Evolutionary conservation across 192 early-diverging fungal genomes (phyloP), one percentile per base, ranked within the genome.

Genomic region (Linnemannia hyalina): DNA sequence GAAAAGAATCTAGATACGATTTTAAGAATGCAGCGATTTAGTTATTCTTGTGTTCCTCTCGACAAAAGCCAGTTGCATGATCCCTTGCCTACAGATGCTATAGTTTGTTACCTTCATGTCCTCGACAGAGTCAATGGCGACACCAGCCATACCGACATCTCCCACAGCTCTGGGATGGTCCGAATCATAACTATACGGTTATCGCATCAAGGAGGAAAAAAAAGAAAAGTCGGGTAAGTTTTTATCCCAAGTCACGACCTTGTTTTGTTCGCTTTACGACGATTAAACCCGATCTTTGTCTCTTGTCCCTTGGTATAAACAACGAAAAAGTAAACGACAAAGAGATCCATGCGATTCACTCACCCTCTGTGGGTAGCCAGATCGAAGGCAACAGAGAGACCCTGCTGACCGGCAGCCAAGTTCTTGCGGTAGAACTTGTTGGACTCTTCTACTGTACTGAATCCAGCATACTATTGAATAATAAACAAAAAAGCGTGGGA

Each of bases 111-210:
- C 89, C 86, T 97, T 97, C 96, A 97, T 97, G 88, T 97, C 97
- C 86, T 97, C 97, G 20, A 97, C 94, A 16, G 95, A 93, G 83
- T 97, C 97, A 81, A 97, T 97, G 22, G 97, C 97, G 47, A 97
- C 97, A 73, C 97, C 97, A 40, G 97, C 97, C 97, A 97, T 97
- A 32, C 97, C 97, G 29, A 97, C 97, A 84, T 97, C 97, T 73
- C 97, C 97, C 1, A 95, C 83, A 29, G 97, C 97, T 76, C 97
- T 94, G 36, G 97, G 96, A 69, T 97, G 97, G 88, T 97, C 97
- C 18, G 95, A 96, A 81, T 97, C 97, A 76, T 97, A 97, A 4
- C 93, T 94, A 80, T 77, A 65, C 32, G 32, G 3, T 29, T 13
- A 65, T 57, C 55, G 3, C 49, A 52, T 52, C 49, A 52, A 18